A percentile compares a stretch with the other conserved stretches of the same genome.
Conservation (phyloP, 768 basidiomycete species). For the Kwoniella dendrophila region DNA sequence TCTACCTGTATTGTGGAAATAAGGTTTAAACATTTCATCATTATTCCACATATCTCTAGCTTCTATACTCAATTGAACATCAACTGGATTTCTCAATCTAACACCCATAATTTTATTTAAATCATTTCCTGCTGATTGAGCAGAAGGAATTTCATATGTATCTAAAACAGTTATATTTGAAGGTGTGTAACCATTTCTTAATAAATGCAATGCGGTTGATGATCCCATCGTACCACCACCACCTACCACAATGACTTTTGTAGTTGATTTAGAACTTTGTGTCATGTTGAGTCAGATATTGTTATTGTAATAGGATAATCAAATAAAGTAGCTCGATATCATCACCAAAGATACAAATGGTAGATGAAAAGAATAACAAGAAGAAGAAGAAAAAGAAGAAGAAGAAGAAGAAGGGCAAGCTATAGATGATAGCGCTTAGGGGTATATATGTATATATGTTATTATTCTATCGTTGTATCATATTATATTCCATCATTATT, state of each 20-base stretch:
- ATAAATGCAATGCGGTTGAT: conserved; percentile 46
- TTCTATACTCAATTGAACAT: conserved; percentile 22
- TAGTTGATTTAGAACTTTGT: background rate
- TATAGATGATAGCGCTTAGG: no score
- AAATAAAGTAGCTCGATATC: no score
- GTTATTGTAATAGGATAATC: background rate
- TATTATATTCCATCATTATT: no score
- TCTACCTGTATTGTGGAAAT: conserved; percentile 42
- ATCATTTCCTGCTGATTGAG: conserved; percentile 39
- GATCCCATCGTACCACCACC: conserved; percentile 45
- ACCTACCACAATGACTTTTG: conserved; percentile 28
- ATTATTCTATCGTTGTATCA: no score
- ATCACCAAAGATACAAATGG: no score
- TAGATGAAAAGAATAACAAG: no score
- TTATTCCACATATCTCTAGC: conserved; percentile 44
- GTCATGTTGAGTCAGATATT: background rate
- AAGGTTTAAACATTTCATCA: conserved; percentile 39
- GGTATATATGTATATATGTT: no score
- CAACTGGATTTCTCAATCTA: conserved; percentile 10
- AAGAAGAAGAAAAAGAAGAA: no score
- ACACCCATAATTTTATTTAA: conserved; percentile 43
- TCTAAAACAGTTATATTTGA: conserved; percentile 41
- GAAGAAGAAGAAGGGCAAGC: no score
- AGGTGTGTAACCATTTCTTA: conserved; percentile 36
- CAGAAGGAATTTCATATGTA: conserved; percentile 32